Evolutionary conservation across 352 stramenopile genomes (phyloP), one percentile per base, ranked within the genome.

Genomic region (Phytophthora sp.): DNA sequence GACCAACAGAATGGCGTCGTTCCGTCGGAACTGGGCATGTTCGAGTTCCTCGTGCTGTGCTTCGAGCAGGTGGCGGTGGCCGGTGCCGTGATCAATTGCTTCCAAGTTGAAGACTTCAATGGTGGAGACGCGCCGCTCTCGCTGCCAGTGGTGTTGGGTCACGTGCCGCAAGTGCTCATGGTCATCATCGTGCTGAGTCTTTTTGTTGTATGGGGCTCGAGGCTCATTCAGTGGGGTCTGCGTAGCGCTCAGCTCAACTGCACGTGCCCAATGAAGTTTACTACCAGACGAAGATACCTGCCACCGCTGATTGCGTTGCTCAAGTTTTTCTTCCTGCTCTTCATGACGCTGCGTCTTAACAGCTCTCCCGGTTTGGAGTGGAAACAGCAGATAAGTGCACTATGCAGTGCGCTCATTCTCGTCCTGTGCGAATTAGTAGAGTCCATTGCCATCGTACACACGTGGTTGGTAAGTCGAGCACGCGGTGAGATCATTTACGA

Each of bases 1-100:
- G 51, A 51, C 24, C 68, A 76, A 59, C 52, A 63, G 12, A 60
- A 27, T 26, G 39, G 18, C n/a, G 36, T 70, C 31, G 68, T 66
- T 6, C 57, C 61, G 18, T 69, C 68, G 39, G 69, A 77, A 33
- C 44, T 77, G 47, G 69, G 69, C 24, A 8, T 47, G 33, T 74
- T 77, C 42, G 65, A 77, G 38, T 77, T 77, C 45, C 64, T 74
- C 16, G 69, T 77, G 38, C 51, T 77, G 23, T 74, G 63, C 29
- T 74, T 77, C 39, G 64, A 77, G 59, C 69, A 77, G 42, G 63
- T 77, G 23, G 47, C 57, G 9, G 65, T 77, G 41, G 69, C 64
- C 29, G 69, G 69, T n/a, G 69, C 69, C 3, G 69, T 67, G 54
- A 52, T 77, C 30, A 77, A 77, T 31, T 77, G 69, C 59, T 77